Conservation (phyloP, 2,329 filamentous ascomycete genomes). For the Teratosphaeria nubilosa region DNA sequence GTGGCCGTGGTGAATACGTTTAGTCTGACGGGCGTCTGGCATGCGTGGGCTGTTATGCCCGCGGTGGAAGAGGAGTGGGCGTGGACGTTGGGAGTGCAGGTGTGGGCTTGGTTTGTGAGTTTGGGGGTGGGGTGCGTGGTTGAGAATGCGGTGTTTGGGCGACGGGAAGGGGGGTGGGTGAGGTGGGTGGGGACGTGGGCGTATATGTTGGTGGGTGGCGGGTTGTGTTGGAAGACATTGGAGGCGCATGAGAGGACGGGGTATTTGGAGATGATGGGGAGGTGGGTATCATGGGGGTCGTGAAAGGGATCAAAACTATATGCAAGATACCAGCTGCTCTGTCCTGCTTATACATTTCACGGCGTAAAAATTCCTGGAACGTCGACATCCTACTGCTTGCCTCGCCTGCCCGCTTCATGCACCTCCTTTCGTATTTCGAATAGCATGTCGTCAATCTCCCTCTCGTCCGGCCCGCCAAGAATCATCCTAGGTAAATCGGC, state of each 20-base stretch:
- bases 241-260: conserved; percentile 4
- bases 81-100: conserved; percentile 5
- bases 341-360: not conserved
- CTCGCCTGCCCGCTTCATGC: conserved; percentile 48
- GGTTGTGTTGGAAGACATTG: conserved; percentile 7
- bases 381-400: not conserved
- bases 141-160: conserved; percentile 7
- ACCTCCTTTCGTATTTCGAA: conserved; percentile 69
- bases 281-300: not conserved
- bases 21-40: conserved; percentile 13
- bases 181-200: conserved; percentile 2
- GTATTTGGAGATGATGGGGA: conserved; percentile 2
- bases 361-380: not conserved
- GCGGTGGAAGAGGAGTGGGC: conserved; percentile 1
- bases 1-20: conserved; percentile 11
- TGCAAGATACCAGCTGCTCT: not conserved
- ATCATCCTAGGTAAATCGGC: conserved; percentile 48
- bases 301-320: not conserved
- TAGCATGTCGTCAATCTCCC: conserved; percentile 65
- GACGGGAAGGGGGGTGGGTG: conserved; percentile 5
- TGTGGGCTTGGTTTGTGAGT: conserved; percentile 11
- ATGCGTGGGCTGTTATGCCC: conserved; percentile 11
- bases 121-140: conserved; percentile 9
- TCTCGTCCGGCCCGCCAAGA: conserved; percentile 55
- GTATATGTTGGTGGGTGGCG: conserved; percentile 4